Conservation (phyloP, 192 early-diverging fungal species). For the Dissophora globulifera region DNA sequence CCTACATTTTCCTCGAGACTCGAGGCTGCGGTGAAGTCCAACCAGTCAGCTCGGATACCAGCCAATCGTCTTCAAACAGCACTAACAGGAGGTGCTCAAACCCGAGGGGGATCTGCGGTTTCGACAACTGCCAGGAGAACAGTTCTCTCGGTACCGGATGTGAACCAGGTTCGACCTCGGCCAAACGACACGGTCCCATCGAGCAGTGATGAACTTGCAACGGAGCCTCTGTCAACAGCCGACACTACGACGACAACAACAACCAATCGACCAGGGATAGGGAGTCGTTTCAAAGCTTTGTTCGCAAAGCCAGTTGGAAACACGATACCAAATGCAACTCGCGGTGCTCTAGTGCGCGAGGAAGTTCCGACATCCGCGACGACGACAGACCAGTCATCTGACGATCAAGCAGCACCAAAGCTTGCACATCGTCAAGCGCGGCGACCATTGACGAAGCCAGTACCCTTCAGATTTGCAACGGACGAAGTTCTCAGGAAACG, state of each 20-base stretch:
- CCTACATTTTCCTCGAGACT: neutral
- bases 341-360: slow-evolving; percentile 28
- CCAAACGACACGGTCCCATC: neutral
- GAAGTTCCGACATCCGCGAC: neutral
- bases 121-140: neutral
- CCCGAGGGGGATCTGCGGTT: too few species aligned
- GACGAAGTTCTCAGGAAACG: slow-evolving; percentile 25
- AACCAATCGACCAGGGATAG: neutral
- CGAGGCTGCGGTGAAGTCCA: slow-evolving; percentile 4
- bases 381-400: neutral
- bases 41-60: neutral
- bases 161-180: neutral
- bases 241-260: neutral
- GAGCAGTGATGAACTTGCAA: neutral
- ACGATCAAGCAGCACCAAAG: neutral
- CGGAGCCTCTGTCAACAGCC: neutral
- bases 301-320: neutral
- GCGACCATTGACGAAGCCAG: slow-evolving; percentile 14
- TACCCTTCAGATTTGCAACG: slow-evolving; percentile 33
- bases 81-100: too few species aligned
- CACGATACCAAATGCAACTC: neutral
- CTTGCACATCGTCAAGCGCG: neutral
- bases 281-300: neutral
- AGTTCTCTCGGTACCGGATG: neutral
- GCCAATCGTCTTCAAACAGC: too few species aligned